These are phyloP conservation scores for Ganoderma lingzhi DNA, from an alignment of 1,284 basidiomycete species.

Conservation along the genomic window DNA sequence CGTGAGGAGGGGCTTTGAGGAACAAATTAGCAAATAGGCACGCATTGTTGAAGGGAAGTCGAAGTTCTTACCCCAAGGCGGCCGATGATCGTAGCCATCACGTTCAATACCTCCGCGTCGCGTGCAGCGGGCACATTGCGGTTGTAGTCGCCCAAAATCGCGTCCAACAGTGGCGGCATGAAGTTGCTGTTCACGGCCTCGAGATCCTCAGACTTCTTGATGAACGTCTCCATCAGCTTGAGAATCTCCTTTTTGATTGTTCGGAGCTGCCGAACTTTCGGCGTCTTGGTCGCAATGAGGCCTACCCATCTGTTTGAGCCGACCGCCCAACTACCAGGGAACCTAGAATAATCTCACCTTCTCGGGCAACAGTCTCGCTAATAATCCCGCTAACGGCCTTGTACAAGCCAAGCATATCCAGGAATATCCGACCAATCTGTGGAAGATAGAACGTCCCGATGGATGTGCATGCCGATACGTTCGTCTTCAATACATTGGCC, in stretches of 20 bases:
- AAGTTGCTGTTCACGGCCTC: slow-evolving; percentile 92
- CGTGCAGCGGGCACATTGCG: slow-evolving; percentile 93
- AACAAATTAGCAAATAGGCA: slow-evolving; percentile 5
- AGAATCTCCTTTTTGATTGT: slow-evolving; percentile 99
- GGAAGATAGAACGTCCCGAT: slow-evolving; percentile 98
- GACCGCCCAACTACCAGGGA: slow-evolving; percentile 9
- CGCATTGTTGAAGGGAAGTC: not conserved
- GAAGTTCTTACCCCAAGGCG: slow-evolving; percentile 77
- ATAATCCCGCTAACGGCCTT: slow-evolving; percentile 99
- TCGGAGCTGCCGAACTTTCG: slow-evolving; percentile 92
- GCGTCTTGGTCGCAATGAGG: slow-evolving; percentile 95
- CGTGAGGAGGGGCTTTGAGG: slow-evolving; percentile 76
- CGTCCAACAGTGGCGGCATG: slow-evolving; percentile 96
- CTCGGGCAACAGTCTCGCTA: slow-evolving; percentile 89
- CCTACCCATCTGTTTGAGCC: slow-evolving; percentile 53
- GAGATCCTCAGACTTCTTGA: slow-evolving; percentile 95
- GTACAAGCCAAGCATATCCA: slow-evolving; percentile 99
- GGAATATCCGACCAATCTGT: slow-evolving; percentile 95
- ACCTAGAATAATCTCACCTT: slow-evolving; percentile 60
- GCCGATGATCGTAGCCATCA: slow-evolving; percentile 96
- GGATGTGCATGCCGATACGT: slow-evolving; percentile 97
- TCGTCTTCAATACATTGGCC: slow-evolving; percentile 97
- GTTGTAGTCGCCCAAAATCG: slow-evolving; percentile 96
- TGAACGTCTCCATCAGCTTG: slow-evolving; percentile 97
- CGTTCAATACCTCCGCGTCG: slow-evolving; percentile 97